Base-by-base conservation (phyloP, 2,329 filamentous ascomycete genomes). In the Phaeosphaeriaceae sp. region DNA sequence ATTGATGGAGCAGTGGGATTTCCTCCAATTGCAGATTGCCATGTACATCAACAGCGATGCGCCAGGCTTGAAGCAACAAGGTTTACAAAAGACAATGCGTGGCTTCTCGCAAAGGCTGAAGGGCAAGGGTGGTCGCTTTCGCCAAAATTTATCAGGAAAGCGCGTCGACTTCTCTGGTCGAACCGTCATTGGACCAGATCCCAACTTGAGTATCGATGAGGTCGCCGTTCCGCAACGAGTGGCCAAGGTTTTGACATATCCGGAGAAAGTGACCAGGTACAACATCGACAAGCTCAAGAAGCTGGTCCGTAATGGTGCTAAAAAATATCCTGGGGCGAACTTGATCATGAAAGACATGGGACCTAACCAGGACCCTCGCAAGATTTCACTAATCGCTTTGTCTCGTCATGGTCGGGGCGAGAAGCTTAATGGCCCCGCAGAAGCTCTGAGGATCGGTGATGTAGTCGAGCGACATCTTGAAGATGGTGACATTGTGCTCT, bases 1-100 rank as follows among this genome's bases (percentile, higher is more conserved):
- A 0, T 91, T 98, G 56, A 96, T 98, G 89, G 95, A 99, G 75
- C 93, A 97, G 69, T 99, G 95, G 95, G 95, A 99, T 73, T 98
- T 94, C 71, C 82, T 99, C 60, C 94, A 98, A 73, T 85, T 97
- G 9, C 93, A 98, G 72, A 91, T 98, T 59, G 95, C 94, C 60
- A 93, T 98, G 85, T 98, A 99, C 76, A 94, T 99, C 76, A 98
- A 99, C 81, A 97, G 93, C 63, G 93, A 97, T 69, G 89, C 96
- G 2, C 95, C 95, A 0, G 94, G 94, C 25, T 85, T 99, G n/a
- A 89, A 93, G 68, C 92, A 96, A 69, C 89, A 89, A 13, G 91
- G 92, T 9, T 90, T 93, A 59, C 91, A 92, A 57, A 97, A 96
- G 76, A 87, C 91, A 0, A 96, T 95, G 69, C 88, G 95, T 68